Evolutionary conservation across 306 rosid genomes (phyloP).

Genomic region (Comarum palustre): DNA sequence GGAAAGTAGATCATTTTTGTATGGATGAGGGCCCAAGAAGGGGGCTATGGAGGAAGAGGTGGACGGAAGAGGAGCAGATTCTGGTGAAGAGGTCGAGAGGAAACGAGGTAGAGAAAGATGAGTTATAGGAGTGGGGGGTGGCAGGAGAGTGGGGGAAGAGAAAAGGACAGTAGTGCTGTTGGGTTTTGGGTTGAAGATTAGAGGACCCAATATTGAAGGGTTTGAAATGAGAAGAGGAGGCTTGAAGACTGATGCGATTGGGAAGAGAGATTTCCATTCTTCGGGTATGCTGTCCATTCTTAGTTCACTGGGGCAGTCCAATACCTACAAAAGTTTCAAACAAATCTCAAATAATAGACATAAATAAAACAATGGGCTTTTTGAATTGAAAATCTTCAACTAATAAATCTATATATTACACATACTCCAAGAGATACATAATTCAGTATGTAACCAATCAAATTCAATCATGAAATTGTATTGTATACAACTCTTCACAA

Average conservation of each 20-base stretch:
- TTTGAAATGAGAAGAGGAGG: constrained; percentile 28
- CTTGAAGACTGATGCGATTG: constrained; percentile 39
- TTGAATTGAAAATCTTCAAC: neutral
- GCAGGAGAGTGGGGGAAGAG: constrained; percentile 40
- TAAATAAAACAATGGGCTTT: neutral
- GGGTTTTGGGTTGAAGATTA: constrained; percentile 52
- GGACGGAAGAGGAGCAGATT: constrained; percentile 44
- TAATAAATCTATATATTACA: neutral
- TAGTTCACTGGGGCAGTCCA: neutral
- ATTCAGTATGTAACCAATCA: neutral
- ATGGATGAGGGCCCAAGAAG: constrained; percentile 19
- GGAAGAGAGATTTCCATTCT: constrained; percentile 58
- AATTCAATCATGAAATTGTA: neutral
- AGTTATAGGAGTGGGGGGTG: constrained; percentile 29
- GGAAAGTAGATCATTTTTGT: constrained; percentile 19
- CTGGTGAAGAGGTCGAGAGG: constrained; percentile 30
- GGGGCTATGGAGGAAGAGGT: constrained; percentile 45
- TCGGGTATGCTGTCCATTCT: constrained; percentile 19
- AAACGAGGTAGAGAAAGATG: constrained; percentile 39
- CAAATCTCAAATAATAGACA: neutral
- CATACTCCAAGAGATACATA: neutral
- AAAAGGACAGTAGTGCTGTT: constrained; percentile 28
- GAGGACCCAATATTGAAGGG: constrained; percentile 51
- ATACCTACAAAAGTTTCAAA: neutral
- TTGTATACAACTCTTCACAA: neutral